Evolutionary conservation across 257 asterid species (phyloP).

Genomic region (Lavandula angustifolia): DNA sequence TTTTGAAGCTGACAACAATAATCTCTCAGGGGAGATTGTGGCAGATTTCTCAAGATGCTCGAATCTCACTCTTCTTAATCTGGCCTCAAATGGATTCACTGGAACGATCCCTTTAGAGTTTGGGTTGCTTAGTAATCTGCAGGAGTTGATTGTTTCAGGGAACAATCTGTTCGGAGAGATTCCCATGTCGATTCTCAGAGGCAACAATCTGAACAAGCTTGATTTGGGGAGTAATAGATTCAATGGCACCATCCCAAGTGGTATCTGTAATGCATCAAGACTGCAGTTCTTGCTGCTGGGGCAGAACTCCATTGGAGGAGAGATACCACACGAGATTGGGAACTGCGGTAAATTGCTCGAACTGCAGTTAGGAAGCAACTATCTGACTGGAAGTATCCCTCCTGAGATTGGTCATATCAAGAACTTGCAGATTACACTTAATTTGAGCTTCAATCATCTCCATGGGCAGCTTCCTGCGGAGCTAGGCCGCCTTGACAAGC

Average conservation of each 20-base stretch:
- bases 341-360: constrained; percentile 69
- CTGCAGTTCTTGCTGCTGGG: constrained; percentile 71
- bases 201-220: constrained; percentile 81
- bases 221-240: constrained; percentile 78
- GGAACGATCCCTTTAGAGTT: constrained; percentile 75
- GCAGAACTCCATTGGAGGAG: constrained; percentile 63
- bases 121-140: constrained; percentile 67
- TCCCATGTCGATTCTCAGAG: constrained; percentile 59
- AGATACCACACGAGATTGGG: constrained; percentile 72
- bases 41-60: constrained; percentile 73
- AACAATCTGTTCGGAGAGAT: constrained; percentile 76
- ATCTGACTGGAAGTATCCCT: constrained; percentile 75
- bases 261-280: constrained; percentile 71
- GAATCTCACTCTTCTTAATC: constrained; percentile 80
- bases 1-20: constrained; percentile 82
- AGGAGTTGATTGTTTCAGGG: constrained; percentile 81
- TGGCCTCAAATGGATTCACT: constrained; percentile 81
- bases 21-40: constrained; percentile 82
- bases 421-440: constrained; percentile 87
- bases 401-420: constrained; percentile 82
- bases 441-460: constrained; percentile 80
- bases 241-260: constrained; percentile 68
- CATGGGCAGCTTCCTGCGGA: constrained; percentile 77
- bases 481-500: constrained; percentile 82
- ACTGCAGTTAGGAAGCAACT: constrained; percentile 72